A percentile compares a stretch with the other conserved stretches of the same genome.
These are phyloP conservation scores for Hydnum rufescens DNA, from an alignment of 768 basidiomycete genomes.

Conservation along the genomic window DNA sequence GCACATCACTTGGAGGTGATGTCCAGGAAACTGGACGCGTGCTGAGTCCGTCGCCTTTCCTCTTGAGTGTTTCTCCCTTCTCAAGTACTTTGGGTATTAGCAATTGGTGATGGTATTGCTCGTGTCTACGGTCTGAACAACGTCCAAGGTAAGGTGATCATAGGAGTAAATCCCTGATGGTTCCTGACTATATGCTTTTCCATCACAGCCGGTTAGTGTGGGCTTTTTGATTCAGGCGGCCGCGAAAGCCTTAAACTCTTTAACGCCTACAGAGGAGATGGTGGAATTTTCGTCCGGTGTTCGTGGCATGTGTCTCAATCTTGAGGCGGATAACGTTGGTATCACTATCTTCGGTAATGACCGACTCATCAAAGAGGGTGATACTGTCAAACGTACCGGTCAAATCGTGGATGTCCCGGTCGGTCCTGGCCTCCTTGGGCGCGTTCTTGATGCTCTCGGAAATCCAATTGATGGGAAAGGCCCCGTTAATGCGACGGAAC, in stretches of 20 bases:
- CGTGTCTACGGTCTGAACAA: constrained; percentile 98
- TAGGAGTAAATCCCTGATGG: neutral
- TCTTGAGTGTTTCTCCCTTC: constrained; percentile 10
- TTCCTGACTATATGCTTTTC: constrained; percentile 4
- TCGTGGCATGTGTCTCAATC: constrained; percentile 99
- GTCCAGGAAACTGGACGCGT: constrained; percentile 99
- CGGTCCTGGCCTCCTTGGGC: constrained; percentile 89
- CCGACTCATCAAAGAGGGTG: constrained; percentile 98
- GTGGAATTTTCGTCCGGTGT: constrained; percentile 99
- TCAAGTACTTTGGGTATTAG: constrained; percentile 22
- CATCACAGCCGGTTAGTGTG: constrained; percentile 12
- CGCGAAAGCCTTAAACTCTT: neutral
- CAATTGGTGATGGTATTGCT: constrained; percentile 99
- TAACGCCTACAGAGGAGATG: constrained; percentile 73
- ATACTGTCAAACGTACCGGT: constrained; percentile 99
- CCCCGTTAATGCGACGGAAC: constrained; percentile 80
- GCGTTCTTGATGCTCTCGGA: constrained; percentile 98
- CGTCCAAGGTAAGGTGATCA: constrained; percentile 57
- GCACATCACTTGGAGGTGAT: constrained; percentile 74
- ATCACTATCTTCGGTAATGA: constrained; percentile 98
- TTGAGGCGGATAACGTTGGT: constrained; percentile 99
- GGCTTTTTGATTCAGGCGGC: neutral
- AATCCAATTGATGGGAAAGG: constrained; percentile 99
- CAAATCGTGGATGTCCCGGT: constrained; percentile 99
- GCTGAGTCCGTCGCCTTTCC: constrained; percentile 45